These are phyloP conservation scores for Hypoxylon lienhwacheense DNA, from an alignment of 495 filamentous ascomycete species.

Conservation along the genomic window DNA sequence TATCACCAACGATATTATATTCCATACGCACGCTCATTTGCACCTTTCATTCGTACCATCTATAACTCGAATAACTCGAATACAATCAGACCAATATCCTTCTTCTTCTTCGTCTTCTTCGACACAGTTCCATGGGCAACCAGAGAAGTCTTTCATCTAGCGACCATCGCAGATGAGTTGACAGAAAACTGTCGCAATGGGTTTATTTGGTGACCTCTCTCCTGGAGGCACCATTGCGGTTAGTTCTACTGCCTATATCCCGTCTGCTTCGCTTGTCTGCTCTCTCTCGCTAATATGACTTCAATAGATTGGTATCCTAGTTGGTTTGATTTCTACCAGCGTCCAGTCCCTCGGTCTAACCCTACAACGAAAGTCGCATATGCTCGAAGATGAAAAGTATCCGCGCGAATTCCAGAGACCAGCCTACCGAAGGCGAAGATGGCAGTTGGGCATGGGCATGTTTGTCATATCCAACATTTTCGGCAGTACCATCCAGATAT, in stretches of 20 bases:
- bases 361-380: conserved; percentile 97
- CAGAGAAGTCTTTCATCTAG: conserved; percentile 24
- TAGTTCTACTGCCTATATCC: conserved; percentile 40
- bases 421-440: conserved; percentile 86
- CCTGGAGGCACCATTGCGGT: conserved; percentile 85
- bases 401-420: conserved; percentile 78
- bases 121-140: conserved; percentile 30
- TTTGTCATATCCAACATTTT: conserved; percentile 93
- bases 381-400: conserved; percentile 92
- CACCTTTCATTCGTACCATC: neutral
- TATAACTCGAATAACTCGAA: neutral
- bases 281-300: conserved; percentile 1
- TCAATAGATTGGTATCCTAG: conserved; percentile 82
- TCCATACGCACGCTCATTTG: neutral
- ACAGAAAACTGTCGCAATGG: conserved; percentile 57
- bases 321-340: conserved; percentile 89
- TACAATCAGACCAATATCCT: too few species aligned
- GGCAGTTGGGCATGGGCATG: conserved; percentile 98
- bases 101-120: neutral
- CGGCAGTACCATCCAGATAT: conserved; percentile 96
- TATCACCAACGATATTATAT: neutral
- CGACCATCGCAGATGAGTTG: conserved; percentile 31
- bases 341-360: conserved; percentile 94
- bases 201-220: conserved; percentile 79
- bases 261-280: neutral